phyloP scores from a whole-genome alignment of 495 filamentous ascomycete genomes.

The Aspergillus egyptiacus region DNA sequence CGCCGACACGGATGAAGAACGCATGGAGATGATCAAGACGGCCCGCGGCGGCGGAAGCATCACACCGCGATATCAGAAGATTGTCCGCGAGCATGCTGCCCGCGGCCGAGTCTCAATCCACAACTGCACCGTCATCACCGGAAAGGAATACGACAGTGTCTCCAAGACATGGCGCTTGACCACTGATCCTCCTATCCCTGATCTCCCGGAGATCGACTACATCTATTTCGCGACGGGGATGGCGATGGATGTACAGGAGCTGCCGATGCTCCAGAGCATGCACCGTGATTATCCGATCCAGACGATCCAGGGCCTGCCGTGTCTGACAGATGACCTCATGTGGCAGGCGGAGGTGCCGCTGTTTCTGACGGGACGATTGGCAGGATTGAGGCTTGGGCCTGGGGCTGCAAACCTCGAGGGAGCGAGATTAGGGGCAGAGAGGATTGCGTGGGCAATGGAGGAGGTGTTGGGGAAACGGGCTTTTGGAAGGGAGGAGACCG shows the following conservation, averaged over 20 bases:
- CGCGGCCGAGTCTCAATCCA: conserved; percentile 42
- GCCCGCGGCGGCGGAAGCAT: conserved; percentile 59
- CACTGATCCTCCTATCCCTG: conserved; percentile 43
- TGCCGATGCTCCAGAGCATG: conserved; percentile 47
- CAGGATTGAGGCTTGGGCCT: conserved; percentile 52
- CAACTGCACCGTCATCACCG: conserved; percentile 41
- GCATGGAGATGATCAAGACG: conserved; percentile 48
- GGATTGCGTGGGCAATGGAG: conserved; percentile 54
- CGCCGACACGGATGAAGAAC: conserved; percentile 53
- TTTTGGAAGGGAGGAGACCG: conserved; percentile 8
- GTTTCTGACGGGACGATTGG: conserved; percentile 56
- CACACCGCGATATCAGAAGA: conserved; percentile 51
- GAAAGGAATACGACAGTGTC: conserved; percentile 27
- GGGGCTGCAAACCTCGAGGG: conserved; percentile 58
- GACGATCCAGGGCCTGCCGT: conserved; percentile 49
- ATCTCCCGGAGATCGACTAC: conserved; percentile 52
- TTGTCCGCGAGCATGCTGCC: conserved; percentile 45
- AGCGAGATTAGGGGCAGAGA: conserved; percentile 56
- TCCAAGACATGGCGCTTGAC: conserved; percentile 45
- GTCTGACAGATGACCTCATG: conserved; percentile 57
- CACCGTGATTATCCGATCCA: conserved; percentile 48
- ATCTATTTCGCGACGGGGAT: conserved; percentile 61
- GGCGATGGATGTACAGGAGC: conserved; percentile 41
- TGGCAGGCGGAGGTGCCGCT: conserved; percentile 56
- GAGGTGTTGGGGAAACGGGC: conserved; percentile 34